These are phyloP conservation scores for Adansonia gregorii DNA, from an alignment of 441 rosid genomes.

Conservation along the genomic window DNA sequence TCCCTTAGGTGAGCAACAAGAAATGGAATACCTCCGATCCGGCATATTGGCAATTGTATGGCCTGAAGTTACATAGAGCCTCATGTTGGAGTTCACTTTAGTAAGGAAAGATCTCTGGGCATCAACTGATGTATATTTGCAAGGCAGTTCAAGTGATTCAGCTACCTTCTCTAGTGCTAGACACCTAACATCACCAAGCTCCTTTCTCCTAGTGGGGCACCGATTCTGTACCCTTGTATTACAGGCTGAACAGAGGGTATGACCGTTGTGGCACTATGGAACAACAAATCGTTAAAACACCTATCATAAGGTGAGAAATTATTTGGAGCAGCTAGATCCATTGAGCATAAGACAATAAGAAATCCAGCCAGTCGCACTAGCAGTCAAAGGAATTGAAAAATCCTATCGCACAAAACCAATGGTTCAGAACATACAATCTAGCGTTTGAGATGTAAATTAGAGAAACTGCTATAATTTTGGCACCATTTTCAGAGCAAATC, in stretches of 20 bases:
- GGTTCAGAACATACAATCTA: conserved; percentile 5
- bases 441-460: neutral
- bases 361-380: neutral
- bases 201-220: conserved; percentile 97
- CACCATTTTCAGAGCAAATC: neutral
- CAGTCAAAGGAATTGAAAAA: neutral
- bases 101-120: conserved; percentile 94
- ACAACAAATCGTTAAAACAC: conserved; percentile 2
- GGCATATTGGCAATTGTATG: conserved; percentile 90
- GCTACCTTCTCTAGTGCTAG: conserved; percentile 94
- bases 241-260: conserved; percentile 95
- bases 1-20: conserved; percentile 89
- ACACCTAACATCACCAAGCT: conserved; percentile 96
- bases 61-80: conserved; percentile 80
- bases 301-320: neutral
- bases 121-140: conserved; percentile 76
- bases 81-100: conserved; percentile 95
- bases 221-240: conserved; percentile 89
- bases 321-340: neutral
- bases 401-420: neutral
- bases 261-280: conserved; percentile 95
- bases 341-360: neutral
- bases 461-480: neutral
- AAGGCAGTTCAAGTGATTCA: conserved; percentile 90
- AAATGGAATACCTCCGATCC: conserved; percentile 95